Evolutionary conservation across 257 asterid genomes (phyloP), one percentile per base, ranked within the genome.

Genomic region (Striga asiatica): DNA sequence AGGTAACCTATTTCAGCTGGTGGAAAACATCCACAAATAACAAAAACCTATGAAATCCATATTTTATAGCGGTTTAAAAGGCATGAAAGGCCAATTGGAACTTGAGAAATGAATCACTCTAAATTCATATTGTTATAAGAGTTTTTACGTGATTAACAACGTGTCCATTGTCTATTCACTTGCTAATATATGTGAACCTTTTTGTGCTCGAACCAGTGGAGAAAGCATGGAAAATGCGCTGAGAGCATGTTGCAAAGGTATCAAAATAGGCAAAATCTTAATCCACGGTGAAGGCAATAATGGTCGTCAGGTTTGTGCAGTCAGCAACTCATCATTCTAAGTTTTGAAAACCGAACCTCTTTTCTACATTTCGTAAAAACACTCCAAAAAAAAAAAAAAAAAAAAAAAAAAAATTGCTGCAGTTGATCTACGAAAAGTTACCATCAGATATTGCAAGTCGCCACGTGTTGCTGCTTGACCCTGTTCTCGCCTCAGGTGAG

Each of bases 161-260:
- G 43, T 50, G 13, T 23, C 20, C 25, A 31, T 18, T 21, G 29
- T 57, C 11, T 22, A 4, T 39, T 5, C 31, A 6, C 22, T 48
- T 51, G 39, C 20, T 55, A 3, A 43, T 10, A 32, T 21, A 8
- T 10, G 28, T 11, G 49, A 42, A 10, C 18, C 23, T 5, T 68
- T 69, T 66, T 25, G 23, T 55, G 52, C n/a, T n/a, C n/a, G 60
- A 8, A 58, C 56, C 74, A 91, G 98, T 58, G 98, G 98, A 35
- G 98, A 91, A 65, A 89, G 98, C 69, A 91, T 91, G 98, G 98
- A 91, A 74, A 91, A 87, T 64, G 98, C 98, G 8, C 65, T 91
- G 54, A 69, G 95, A 68, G 96, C 98, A 4, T 91, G 96, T 38
- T 91, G 98, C 43, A 91, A 91, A 61, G 96, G 96, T 28, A 87